Conservation (phyloP, 2,329 filamentous ascomycete genomes). For the Ophiostoma sp. region DNA sequence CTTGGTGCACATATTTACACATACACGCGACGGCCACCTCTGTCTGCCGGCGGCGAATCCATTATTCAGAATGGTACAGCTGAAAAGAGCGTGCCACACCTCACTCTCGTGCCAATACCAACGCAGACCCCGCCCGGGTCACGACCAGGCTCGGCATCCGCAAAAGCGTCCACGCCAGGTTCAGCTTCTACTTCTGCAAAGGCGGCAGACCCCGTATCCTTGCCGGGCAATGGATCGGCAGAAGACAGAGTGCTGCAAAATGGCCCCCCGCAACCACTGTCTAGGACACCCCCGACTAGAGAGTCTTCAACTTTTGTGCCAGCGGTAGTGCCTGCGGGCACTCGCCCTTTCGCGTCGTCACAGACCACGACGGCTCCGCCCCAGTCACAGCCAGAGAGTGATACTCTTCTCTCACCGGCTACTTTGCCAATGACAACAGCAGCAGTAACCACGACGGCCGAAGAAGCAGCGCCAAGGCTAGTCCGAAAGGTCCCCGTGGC, state of each 20-base stretch:
- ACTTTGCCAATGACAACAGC: not conserved
- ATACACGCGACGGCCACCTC: conserved; percentile 8
- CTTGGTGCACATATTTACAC: too few relatives aligned
- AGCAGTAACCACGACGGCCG: not conserved
- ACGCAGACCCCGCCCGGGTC: not conserved
- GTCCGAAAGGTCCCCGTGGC: not conserved
- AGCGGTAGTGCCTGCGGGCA: not conserved
- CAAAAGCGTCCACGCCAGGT: not conserved
- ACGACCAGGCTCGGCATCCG: not conserved
- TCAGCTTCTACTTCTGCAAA: not conserved
- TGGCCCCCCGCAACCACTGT: not conserved
- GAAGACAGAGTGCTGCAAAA: not conserved
- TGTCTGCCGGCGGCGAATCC: not conserved
- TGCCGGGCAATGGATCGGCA: not conserved
- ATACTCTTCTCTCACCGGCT: not conserved
- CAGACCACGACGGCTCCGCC: too few relatives aligned
- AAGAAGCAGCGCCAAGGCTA: not conserved
- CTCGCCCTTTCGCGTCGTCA: not conserved
- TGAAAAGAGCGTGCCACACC: not conserved
- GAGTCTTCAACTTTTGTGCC: not conserved
- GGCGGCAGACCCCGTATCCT: not conserved
- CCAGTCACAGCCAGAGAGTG: too few relatives aligned
- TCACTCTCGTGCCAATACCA: not conserved
- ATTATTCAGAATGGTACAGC: not conserved
- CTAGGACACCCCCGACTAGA: not conserved